Evolutionary conservation across 805 yeast genomes (phyloP).

Genomic region (Kodamaea nitidulidarum): DNA sequence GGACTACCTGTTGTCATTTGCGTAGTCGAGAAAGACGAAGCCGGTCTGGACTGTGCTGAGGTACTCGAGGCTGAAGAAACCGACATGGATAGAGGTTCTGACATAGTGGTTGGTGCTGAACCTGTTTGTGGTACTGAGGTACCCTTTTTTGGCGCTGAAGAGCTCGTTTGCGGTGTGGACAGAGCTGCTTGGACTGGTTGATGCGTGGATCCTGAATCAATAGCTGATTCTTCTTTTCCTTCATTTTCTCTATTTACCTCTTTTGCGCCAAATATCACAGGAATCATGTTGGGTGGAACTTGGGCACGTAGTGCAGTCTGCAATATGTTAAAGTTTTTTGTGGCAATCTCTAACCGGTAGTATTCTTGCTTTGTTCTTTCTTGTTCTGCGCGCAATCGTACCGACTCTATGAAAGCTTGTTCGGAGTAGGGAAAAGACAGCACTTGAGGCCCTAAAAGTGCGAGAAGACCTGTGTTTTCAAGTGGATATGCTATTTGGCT

Average conservation of each 20-base stretch:
- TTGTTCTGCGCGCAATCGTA: conserved; percentile 62
- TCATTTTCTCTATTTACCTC: conserved; percentile 7
- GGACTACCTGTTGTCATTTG: not conserved
- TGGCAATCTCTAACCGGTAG: conserved; percentile 60
- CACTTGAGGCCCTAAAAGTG: conserved; percentile 52
- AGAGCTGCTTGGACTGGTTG: conserved; percentile 6
- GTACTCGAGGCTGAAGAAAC: no score
- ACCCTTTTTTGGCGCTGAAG: no score
- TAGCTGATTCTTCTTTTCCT: conserved; percentile 7
- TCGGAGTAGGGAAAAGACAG: conserved; percentile 55
- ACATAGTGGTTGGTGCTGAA: no score
- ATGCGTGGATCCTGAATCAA: conserved; percentile 10
- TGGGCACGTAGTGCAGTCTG: conserved; percentile 57
- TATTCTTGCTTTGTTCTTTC: conserved; percentile 81
- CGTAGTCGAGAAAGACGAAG: conserved; percentile 5
- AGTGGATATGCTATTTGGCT: conserved; percentile 1
- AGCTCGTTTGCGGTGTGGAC: no score
- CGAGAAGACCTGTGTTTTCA: conserved; percentile 18
- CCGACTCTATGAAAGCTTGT: conserved; percentile 52
- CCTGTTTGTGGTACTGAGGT: no score
- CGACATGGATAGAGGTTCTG: no score
- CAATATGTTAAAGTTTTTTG: conserved; percentile 57
- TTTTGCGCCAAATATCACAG: conserved; percentile 48
- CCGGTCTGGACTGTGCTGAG: no score
- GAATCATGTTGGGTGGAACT: conserved; percentile 62